Conservation (phyloP, 1,284 basidiomycete species). For the Ceratobasidium sp. region DNA sequence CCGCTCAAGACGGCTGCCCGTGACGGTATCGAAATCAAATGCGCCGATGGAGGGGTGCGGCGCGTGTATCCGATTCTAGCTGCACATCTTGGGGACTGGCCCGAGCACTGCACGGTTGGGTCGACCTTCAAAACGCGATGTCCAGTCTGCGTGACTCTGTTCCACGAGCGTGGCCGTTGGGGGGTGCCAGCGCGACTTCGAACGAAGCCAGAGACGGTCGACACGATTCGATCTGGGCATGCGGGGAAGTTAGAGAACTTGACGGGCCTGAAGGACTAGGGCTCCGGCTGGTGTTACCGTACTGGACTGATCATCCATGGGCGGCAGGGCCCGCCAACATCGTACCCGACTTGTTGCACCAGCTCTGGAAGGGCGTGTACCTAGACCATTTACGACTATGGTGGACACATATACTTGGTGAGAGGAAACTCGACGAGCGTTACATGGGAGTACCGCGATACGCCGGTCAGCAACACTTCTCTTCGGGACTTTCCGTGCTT, state of each 20-base stretch:
- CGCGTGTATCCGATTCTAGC: conserved; percentile 48
- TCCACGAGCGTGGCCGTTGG: background rate
- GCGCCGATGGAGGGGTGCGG: conserved; percentile 46
- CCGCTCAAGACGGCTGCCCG: conserved; percentile 44
- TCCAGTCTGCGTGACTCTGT: conserved; percentile 19
- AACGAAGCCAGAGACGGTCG: background rate
- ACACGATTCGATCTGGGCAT: background rate
- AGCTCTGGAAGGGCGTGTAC: conserved; percentile 56
- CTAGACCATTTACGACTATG: conserved; percentile 51
- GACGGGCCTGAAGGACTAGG: background rate
- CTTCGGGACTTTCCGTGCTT: conserved; percentile 22
- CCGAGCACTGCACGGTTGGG: conserved; percentile 49
- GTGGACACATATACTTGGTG: conserved; percentile 41
- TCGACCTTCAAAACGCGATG: conserved; percentile 33
- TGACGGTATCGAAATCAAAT: conserved; percentile 43
- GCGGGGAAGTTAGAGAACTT: background rate
- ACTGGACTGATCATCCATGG: conserved; percentile 52
- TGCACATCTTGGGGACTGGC: conserved; percentile 51
- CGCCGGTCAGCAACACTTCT: conserved; percentile 20
- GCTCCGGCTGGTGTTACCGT: conserved; percentile 47
- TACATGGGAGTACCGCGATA: conserved; percentile 29
- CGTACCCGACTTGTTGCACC: conserved; percentile 55
- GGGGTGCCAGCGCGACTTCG: background rate
- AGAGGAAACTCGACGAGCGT: conserved; percentile 40
- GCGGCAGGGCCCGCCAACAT: conserved; percentile 12